A percentile compares a stretch with the other conserved stretches of the same genome.
phyloP scores from a whole-genome alignment of 163 green algal genomes.

The Coccomyxa subellipsoidea region DNA sequence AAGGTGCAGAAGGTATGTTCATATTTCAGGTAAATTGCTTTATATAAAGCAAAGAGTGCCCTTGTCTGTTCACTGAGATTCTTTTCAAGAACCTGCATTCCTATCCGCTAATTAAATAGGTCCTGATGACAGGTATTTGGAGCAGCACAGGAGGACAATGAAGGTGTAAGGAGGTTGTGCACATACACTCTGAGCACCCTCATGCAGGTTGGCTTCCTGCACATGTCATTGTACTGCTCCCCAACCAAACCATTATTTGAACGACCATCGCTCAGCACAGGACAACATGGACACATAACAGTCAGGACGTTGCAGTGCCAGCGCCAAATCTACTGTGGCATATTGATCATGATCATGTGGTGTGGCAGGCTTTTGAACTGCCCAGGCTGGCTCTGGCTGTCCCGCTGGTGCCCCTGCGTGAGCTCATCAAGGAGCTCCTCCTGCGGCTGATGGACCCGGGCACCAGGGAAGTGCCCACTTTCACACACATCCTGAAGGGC shows the following conservation, averaged over 20 bases:
- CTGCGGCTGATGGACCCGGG: conserved; percentile 64
- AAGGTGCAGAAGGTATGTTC: conserved; percentile 34
- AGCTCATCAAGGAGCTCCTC: conserved; percentile 60
- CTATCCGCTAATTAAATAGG: too few species aligned
- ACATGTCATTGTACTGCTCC: background rate
- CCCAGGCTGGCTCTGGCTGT: conserved; percentile 30
- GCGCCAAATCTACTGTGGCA: background rate
- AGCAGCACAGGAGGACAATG: conserved; percentile 15
- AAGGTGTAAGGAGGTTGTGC: conserved; percentile 42
- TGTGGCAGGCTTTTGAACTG: conserved; percentile 15
- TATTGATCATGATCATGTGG: background rate
- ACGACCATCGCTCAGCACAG: too few species aligned
- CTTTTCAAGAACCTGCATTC: too few species aligned
- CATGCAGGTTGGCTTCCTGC: conserved; percentile 56
- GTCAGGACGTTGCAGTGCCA: too few species aligned
- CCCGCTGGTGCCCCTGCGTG: conserved; percentile 41
- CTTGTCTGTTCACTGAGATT: too few species aligned
- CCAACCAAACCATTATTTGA: too few species aligned
- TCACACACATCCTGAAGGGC: conserved; percentile 68
- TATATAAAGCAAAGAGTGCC: too few species aligned
- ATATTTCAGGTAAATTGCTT: too few species aligned
- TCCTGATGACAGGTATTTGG: conserved; percentile 30
- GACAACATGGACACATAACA: too few species aligned
- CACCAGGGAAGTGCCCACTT: conserved; percentile 52
- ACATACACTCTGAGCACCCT: conserved; percentile 95